Evolutionary conservation across 169 alveolate genomes (phyloP).

Genomic region (Pseudocohnilembus persalinus): DNA sequence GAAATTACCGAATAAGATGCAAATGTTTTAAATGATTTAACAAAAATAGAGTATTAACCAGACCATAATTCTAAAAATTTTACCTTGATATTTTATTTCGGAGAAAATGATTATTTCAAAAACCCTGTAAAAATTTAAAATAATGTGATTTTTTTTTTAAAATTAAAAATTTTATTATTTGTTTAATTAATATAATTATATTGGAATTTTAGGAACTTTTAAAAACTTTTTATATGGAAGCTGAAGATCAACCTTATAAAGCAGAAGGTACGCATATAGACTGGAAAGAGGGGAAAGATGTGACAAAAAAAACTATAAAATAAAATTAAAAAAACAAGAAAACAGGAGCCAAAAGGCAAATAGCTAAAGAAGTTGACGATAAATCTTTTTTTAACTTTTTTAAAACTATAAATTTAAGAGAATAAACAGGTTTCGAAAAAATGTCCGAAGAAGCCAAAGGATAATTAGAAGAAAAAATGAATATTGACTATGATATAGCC

Average conservation of each 20-base stretch:
- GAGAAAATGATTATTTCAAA: neutral
- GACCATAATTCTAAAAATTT: neutral
- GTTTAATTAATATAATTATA: too few species aligned
- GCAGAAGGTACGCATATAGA: constrained; percentile 65
- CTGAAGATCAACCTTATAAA: neutral
- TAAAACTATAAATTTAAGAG: constrained; percentile 59
- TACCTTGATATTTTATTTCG: neutral
- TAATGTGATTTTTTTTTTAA: too few species aligned
- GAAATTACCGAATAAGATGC: neutral
- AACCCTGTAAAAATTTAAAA: too few species aligned
- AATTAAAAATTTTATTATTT: too few species aligned
- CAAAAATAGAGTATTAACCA: neutral
- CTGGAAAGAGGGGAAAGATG: constrained; percentile 77
- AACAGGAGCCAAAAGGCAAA: constrained; percentile 42
- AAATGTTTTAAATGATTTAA: neutral
- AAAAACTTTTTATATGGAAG: neutral
- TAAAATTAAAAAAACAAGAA: constrained; percentile 64
- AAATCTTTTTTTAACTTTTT: constrained; percentile 76
- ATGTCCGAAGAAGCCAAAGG: constrained; percentile 44
- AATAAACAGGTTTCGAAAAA: constrained; percentile 38
- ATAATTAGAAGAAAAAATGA: constrained; percentile 45
- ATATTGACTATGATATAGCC: constrained; percentile 72
- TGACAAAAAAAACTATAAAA: constrained; percentile 61
- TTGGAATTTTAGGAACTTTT: too few species aligned
- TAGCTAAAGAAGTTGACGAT: constrained; percentile 48